Evolutionary conservation across 768 basidiomycete species (phyloP).

Genomic region (Amanita muscaria): DNA sequence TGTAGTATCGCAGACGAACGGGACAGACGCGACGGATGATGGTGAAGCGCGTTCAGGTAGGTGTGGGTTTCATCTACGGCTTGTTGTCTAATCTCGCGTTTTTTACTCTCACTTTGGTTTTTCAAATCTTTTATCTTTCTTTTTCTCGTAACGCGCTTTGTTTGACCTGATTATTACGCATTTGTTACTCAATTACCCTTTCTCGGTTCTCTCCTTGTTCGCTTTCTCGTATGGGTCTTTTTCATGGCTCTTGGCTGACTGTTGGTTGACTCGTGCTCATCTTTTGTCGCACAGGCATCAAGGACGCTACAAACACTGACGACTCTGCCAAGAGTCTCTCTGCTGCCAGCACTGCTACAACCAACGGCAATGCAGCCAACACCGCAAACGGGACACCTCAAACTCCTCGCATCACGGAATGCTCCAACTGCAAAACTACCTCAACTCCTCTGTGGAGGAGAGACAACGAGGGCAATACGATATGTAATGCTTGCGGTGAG

Average conservation of each 20-base stretch:
- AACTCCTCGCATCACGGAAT: constrained; percentile 37
- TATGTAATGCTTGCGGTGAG: constrained; percentile 91
- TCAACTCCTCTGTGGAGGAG: constrained; percentile 82
- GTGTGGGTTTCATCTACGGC: neutral
- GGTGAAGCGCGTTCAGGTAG: constrained; percentile 23
- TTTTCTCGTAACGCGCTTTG: neutral
- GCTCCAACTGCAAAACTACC: constrained; percentile 69
- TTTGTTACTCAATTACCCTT: too few relatives aligned
- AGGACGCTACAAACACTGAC: neutral
- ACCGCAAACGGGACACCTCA: constrained; percentile 18
- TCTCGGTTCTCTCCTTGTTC: too few relatives aligned
- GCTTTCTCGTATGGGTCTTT: too few relatives aligned
- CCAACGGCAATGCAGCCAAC: constrained; percentile 16
- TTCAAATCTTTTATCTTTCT: constrained; percentile 6
- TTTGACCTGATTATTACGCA: too few relatives aligned
- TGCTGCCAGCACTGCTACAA: too few relatives aligned
- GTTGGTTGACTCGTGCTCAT: too few relatives aligned
- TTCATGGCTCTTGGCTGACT: too few relatives aligned
- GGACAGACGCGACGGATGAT: too few relatives aligned
- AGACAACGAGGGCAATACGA: constrained; percentile 69
- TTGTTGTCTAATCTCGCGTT: constrained; percentile 6
- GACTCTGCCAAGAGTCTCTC: constrained; percentile 10
- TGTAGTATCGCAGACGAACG: too few relatives aligned
- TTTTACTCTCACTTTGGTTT: neutral
- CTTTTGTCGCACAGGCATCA: too few relatives aligned